phyloP scores from a whole-genome alignment of 2,329 filamentous ascomycete species.

The Rhynchosporium agropyri region DNA sequence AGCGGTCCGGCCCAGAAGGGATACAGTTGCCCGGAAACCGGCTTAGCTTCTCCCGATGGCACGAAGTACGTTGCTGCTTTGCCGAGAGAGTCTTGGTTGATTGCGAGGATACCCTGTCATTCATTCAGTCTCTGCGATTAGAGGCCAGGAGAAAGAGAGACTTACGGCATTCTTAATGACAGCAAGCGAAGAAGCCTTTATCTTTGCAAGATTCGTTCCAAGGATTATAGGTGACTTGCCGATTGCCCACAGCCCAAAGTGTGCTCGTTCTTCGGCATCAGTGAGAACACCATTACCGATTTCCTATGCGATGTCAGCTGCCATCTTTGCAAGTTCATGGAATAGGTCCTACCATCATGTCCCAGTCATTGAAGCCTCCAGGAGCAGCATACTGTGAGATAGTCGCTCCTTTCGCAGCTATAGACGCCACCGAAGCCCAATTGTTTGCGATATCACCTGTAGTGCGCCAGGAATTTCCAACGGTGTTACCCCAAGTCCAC shows the following conservation, averaged over 20 bases:
- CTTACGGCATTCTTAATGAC: background rate
- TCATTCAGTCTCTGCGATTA: slow-evolving; percentile 4
- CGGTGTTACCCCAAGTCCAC: slow-evolving; percentile 42
- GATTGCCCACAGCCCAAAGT: slow-evolving; percentile 28
- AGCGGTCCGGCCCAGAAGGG: background rate
- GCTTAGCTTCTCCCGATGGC: background rate
- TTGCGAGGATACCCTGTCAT: slow-evolving; percentile 16
- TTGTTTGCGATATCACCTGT: slow-evolving; percentile 45
- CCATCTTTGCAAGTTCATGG: background rate
- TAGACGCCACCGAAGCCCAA: slow-evolving; percentile 3
- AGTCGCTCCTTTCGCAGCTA: background rate
- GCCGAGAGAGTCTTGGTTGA: slow-evolving; percentile 40
- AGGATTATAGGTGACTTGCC: slow-evolving; percentile 27
- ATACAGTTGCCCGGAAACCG: background rate
- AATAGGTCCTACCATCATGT: slow-evolving; percentile 21
- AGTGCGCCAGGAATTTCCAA: slow-evolving; percentile 52
- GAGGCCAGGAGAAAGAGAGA: background rate
- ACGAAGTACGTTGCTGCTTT: background rate
- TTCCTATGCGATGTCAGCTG: background rate
- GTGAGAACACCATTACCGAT: slow-evolving; percentile 27
- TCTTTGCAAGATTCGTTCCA: slow-evolving; percentile 24
- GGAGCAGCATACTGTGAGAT: slow-evolving; percentile 52
- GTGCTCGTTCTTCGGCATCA: slow-evolving; percentile 43
- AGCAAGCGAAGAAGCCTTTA: background rate
- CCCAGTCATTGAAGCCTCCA: slow-evolving; percentile 50